phyloP scores from a whole-genome alignment of 352 stramenopile species.

The Globisporangium spinosum region DNA sequence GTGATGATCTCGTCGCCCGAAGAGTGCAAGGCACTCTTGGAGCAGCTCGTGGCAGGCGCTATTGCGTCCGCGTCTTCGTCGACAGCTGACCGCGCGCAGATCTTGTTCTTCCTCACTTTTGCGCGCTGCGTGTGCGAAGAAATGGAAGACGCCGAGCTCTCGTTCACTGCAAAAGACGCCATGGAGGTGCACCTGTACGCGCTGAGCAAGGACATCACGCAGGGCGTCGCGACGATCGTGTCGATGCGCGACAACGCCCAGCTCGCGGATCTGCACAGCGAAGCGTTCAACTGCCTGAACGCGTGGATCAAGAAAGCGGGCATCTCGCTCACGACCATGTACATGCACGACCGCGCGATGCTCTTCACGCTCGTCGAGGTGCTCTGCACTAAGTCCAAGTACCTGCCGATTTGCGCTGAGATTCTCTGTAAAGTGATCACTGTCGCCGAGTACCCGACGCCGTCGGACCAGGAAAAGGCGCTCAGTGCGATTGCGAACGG shows the following conservation, averaged over 20 bases:
- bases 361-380: slow-evolving; percentile 43
- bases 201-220: slow-evolving; percentile 42
- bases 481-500: slow-evolving; percentile 38
- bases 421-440: slow-evolving; percentile 60
- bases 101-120: slow-evolving; percentile 53
- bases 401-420: slow-evolving; percentile 44
- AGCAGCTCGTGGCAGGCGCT: slow-evolving; percentile 25
- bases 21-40: slow-evolving; percentile 44
- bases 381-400: slow-evolving; percentile 42
- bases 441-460: slow-evolving; percentile 51
- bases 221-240: slow-evolving; percentile 47
- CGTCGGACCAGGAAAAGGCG: slow-evolving; percentile 39
- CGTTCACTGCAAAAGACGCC: slow-evolving; percentile 54
- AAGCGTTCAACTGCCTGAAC: slow-evolving; percentile 54
- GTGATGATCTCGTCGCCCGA: slow-evolving; percentile 47
- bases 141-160: slow-evolving; percentile 56
- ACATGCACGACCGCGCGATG: slow-evolving; percentile 34
- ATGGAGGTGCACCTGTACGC: slow-evolving; percentile 53
- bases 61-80: slow-evolving; percentile 12
- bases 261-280: slow-evolving; percentile 37
- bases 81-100: slow-evolving; percentile 26
- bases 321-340: slow-evolving; percentile 50
- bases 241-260: slow-evolving; percentile 27
- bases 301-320: slow-evolving; percentile 57
- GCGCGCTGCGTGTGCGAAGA: slow-evolving; percentile 64